These are phyloP conservation scores for Gracilaria domingensis DNA, from an alignment of 23 red algal species.

Conservation along the genomic window DNA sequence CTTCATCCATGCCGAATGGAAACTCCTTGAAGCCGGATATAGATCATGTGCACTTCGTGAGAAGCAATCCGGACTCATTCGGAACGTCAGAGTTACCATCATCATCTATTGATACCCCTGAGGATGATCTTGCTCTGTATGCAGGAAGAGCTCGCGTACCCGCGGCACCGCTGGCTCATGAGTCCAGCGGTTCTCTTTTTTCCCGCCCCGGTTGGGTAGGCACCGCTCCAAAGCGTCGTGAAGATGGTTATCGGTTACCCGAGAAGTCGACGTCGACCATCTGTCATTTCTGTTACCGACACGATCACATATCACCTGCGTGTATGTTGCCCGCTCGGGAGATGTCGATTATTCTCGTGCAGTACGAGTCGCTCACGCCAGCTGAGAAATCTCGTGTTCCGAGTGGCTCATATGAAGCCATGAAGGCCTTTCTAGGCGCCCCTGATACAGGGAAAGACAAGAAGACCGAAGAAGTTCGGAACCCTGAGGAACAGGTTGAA, in stretches of 20 bases:
- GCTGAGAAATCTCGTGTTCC: neutral
- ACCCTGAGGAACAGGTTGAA: neutral
- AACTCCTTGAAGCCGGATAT: neutral
- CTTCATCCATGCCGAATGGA: neutral
- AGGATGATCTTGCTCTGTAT: neutral
- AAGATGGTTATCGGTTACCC: neutral
- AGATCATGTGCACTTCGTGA: neutral
- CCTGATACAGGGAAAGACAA: neutral
- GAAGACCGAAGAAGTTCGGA: neutral
- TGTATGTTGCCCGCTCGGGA: neutral
- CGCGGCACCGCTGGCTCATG: neutral
- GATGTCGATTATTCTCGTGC: neutral
- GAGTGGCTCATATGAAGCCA: neutral
- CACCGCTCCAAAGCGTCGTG: neutral
- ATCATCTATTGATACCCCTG: neutral
- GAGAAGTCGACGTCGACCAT: neutral
- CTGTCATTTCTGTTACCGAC: conserved; percentile 2
- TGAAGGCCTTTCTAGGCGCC: neutral
- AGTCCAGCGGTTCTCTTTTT: neutral
- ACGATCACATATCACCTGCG: neutral
- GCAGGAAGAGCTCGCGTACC: neutral
- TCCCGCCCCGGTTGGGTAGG: neutral
- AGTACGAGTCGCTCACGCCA: neutral
- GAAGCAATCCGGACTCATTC: neutral
- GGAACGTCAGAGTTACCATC: neutral